phyloP scores from a whole-genome alignment of 805 yeast species.

The Suhomyces emberorum region DNA sequence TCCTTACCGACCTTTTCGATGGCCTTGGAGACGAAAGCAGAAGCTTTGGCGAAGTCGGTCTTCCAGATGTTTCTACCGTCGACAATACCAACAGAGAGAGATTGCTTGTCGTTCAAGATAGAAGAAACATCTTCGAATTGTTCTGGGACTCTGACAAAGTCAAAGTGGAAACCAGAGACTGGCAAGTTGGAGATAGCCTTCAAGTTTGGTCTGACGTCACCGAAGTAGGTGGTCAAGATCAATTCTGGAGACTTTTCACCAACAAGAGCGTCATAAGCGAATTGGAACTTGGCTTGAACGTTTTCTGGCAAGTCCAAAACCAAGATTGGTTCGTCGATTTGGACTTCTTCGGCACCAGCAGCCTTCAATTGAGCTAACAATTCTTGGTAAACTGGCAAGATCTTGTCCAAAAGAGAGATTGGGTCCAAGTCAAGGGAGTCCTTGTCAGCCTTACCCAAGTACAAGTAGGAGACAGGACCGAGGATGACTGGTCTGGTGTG shows the following conservation, averaged over 20 bases:
- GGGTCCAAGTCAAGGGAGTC: conserved; percentile 95
- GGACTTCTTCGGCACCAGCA: conserved; percentile 95
- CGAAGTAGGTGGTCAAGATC: conserved; percentile 89
- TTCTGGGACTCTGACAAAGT: conserved; percentile 93
- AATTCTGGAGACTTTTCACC: conserved; percentile 72
- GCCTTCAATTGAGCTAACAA: conserved; percentile 79
- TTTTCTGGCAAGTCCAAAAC: conserved; percentile 88
- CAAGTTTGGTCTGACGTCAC: conserved; percentile 97
- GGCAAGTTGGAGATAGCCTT: conserved; percentile 85
- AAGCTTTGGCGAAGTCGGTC: conserved; percentile 87
- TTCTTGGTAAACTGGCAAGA: conserved; percentile 91
- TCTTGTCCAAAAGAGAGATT: conserved; percentile 80
- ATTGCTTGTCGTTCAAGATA: conserved; percentile 66
- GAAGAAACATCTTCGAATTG: conserved; percentile 82
- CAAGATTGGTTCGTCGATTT: conserved; percentile 95
- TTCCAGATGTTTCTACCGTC: conserved; percentile 99
- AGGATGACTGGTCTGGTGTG: conserved; percentile 96
- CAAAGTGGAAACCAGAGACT: conserved; percentile 94
- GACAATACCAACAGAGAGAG: conserved; percentile 92
- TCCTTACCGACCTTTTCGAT: conserved; percentile 80
- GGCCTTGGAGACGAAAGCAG: conserved; percentile 78
- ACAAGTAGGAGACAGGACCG: conserved; percentile 95
- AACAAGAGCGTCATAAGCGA: conserved; percentile 71
- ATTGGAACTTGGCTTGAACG: conserved; percentile 82
- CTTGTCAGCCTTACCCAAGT: conserved; percentile 97